Evolutionary conservation across 2,329 filamentous ascomycete genomes (phyloP), one percentile per base, ranked within the genome.

Genomic region (Incumbomyces delicatus): DNA sequence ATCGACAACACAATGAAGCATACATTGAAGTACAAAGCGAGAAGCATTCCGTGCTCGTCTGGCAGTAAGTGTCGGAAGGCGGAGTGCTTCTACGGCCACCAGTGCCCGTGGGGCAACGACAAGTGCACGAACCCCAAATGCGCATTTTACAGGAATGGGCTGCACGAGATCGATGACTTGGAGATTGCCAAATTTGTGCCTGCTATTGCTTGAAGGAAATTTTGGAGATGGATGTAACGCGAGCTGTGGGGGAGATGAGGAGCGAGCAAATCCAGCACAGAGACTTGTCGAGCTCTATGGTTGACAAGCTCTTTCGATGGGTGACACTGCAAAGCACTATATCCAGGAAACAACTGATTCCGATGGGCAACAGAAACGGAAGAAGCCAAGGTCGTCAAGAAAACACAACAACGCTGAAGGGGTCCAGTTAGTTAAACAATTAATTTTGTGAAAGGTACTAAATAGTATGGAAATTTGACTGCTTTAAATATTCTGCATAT

Each of bases 61-160:
- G 66, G 63, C 17, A 61, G 64, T 2, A 54, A 43, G 0, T 77
- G 74, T 50, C 66, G 73, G 8, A 57, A 58, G 2, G 50, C 58
- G 0, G 62, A 66, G 27, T 77, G 74, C 54, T 61, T 64, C 31
- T 59, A 66, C 34, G 74, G 73, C 0, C 74, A 77, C 50, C 50
- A 53, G 31, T 57, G 55, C 44, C 53, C 53, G 2, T 56, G 51
- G 50, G 50, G 44, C 5, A 50, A 46, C 10, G 43, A 48, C n/a
- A 48, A 42, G 20, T 56, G 53, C 30, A 48, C 36, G 18, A 54
- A 51, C 29, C 34, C 6, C 3, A 56, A 53, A 33, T 56, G 53
- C 34, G 31, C 33, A 1, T 56, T 56, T 33, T 37, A 45, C 38
- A 51, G 41, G 37, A 45, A 45, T 13, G 46, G 45, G 10, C 17